These are phyloP conservation scores for Alternaria rosae DNA, from an alignment of 2,329 filamentous ascomycete genomes.

Conservation along the genomic window DNA sequence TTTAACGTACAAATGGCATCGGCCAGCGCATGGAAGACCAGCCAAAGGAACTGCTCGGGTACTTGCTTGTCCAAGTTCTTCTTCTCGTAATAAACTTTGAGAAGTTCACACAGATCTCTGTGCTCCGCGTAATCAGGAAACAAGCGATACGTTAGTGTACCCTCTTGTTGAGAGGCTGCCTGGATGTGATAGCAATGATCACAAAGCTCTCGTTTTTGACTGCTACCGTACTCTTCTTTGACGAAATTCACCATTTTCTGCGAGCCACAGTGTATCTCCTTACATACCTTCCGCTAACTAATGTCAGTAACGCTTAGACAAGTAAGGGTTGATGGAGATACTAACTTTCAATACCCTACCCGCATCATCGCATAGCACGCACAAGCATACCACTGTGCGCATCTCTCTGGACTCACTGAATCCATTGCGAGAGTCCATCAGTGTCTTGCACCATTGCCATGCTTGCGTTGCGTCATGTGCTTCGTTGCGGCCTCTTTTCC, in stretches of 20 bases:
- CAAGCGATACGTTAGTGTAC: background rate
- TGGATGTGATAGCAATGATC: background rate
- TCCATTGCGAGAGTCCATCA: background rate
- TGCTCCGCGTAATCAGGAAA: background rate
- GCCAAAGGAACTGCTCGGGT: background rate
- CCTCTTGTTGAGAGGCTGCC: background rate
- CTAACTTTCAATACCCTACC: background rate
- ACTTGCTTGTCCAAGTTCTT: background rate
- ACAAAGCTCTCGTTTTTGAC: background rate
- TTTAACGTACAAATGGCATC: background rate
- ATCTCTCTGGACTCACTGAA: background rate
- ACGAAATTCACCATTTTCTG: background rate
- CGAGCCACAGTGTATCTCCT: background rate
- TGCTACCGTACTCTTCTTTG: background rate
- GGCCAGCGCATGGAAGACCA: background rate
- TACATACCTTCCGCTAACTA: background rate
- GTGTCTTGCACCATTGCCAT: background rate
- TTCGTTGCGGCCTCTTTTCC: background rate
- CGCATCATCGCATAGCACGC: background rate
- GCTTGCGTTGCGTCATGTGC: background rate
- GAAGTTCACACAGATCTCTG: background rate
- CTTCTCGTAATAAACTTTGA: background rate
- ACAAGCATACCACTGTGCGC: background rate
- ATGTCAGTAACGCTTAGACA: background rate
- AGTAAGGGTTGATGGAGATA: background rate